phyloP scores from a whole-genome alignment of 306 rosid genomes.

The Glycine tomentella region DNA sequence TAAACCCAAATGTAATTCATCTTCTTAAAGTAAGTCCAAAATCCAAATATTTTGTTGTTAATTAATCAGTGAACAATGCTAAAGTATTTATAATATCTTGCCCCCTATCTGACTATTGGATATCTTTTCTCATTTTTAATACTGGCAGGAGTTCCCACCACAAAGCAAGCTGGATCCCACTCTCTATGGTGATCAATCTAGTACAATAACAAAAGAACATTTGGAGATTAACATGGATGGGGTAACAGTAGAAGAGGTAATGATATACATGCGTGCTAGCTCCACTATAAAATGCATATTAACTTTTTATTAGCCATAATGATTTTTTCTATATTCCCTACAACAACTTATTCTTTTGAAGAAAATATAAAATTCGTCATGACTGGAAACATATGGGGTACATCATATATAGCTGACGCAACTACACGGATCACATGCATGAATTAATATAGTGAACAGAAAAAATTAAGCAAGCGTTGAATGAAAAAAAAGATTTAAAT shows the following conservation, averaged over 20 bases:
- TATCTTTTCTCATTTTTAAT: not conserved
- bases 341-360: not conserved
- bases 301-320: not conserved
- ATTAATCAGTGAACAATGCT: not conserved
- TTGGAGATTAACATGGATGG: conserved; percentile 57
- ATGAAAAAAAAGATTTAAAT: no score
- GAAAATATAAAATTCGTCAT: not conserved
- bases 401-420: not conserved
- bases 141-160: conserved; percentile 38
- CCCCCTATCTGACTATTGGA: not conserved
- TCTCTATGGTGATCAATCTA: conserved; percentile 62
- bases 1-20: conserved; percentile 59
- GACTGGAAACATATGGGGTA: not conserved
- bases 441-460: no score
- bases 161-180: conserved; percentile 5
- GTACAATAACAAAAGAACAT: conserved; percentile 59
- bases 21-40: conserved; percentile 40
- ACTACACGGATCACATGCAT: not conserved
- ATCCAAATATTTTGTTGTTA: not conserved
- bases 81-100: not conserved
- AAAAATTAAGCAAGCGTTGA: no score
- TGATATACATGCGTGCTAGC: not conserved
- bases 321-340: no score
- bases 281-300: not conserved
- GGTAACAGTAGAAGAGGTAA: conserved; percentile 62